Evolutionary conservation across 352 stramenopile genomes (phyloP), one percentile per base, ranked within the genome.

Genomic region (Lagenidium giganteum): DNA sequence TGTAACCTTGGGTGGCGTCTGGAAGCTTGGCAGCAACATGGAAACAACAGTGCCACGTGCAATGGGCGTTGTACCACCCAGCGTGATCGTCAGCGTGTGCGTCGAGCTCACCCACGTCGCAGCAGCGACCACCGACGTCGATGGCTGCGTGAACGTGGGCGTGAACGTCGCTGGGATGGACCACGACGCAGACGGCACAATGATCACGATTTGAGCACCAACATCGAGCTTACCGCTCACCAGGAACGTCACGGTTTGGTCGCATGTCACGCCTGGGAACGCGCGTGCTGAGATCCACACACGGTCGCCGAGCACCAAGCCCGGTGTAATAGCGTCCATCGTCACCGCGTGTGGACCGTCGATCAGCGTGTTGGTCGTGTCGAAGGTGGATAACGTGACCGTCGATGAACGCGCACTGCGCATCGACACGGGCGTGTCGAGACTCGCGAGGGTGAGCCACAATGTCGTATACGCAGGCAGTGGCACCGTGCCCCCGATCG

Each of bases 1-100:
- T 2, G 54, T 78, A 30, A 80, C 72, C 35, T 79, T 80, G 3
- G 75, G 75, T 13, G 71, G 71, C 37, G 74, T 87, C 18, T 34
- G 59, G 5, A 85, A 60, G 1, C 50, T 31, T 31, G 51, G 50
- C 20, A 85, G 51, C 4, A 47, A 24, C 5, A 87, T 12, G 2
- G 26, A 54, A 6, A 85, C 41, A 7, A 51, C 20, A 11, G 57
- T 48, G 23, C 72, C 63, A 1, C 65, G 50, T 11, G 53, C 13
- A 16, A 85, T 67, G 5, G 25, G 33, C 3, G 27, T 44, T 4
- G 51, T 35, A 0, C 49, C 54, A 4, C 22, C 46, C 8, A 87
- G 38, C 6, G 42, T 62, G 8, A 85, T 45, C 5, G 42, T 63
- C 35, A 87, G 42, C 11, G 46, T 57, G 9, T 54, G 37, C 17